Conservation (phyloP, 2,329 filamentous ascomycete species). For the Dothideomycetes sp. region DNA sequence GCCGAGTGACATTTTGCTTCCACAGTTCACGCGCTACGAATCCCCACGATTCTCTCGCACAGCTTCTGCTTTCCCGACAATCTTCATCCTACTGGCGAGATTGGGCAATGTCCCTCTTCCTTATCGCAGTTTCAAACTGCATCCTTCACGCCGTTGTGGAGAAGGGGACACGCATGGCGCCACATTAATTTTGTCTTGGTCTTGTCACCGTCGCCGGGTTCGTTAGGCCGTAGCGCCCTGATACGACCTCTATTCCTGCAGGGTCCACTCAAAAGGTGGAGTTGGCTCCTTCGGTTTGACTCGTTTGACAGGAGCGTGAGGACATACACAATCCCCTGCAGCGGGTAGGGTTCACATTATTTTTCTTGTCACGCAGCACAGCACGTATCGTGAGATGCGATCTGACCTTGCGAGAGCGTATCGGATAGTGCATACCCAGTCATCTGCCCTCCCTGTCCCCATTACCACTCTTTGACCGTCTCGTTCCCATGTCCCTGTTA, state of each 20-base stretch:
- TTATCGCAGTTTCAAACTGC: not conserved
- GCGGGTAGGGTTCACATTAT: too few species aligned
- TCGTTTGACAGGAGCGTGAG: not conserved
- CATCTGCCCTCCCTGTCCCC: too few species aligned
- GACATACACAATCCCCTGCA: too few species aligned
- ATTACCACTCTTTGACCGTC: not conserved
- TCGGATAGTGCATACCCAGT: too few species aligned
- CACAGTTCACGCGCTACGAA: not conserved
- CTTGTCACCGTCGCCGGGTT: not conserved
- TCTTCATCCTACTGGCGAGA: too few species aligned
- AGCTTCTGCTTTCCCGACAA: not conserved
- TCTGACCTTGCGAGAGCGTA: too few species aligned
- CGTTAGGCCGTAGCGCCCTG: not conserved
- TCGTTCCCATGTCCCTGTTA: not conserved
- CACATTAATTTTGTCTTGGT: not conserved
- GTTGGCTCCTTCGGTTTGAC: not conserved
- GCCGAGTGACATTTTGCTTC: too few species aligned
- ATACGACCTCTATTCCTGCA: not conserved
- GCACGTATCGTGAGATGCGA: too few species aligned
- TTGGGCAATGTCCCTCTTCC: not conserved
- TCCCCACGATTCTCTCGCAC: not conserved
- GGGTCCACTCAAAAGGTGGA: not conserved
- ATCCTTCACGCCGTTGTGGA: not conserved
- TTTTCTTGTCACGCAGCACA: not conserved
- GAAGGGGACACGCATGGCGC: not conserved